A percentile compares a stretch with the other conserved stretches of the same genome.
These are phyloP conservation scores for Hypholoma fasciculare DNA, from an alignment of 768 basidiomycete genomes.

Conservation along the genomic window DNA sequence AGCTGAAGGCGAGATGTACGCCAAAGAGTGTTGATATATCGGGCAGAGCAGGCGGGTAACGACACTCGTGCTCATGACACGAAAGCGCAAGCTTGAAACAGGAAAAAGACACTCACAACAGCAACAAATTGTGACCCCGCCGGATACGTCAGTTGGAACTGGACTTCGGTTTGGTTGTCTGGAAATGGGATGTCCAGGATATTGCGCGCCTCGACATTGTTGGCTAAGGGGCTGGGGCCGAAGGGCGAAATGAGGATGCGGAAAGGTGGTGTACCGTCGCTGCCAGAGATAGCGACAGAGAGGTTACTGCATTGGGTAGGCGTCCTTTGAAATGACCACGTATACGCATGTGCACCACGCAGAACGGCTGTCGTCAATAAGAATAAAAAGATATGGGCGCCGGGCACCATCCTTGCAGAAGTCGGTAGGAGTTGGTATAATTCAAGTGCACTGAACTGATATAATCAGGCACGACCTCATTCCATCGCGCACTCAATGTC, in stretches of 20 bases:
- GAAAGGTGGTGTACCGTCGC: constrained; percentile 65
- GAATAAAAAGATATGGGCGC: too few relatives aligned
- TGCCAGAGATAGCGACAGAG: constrained; percentile 55
- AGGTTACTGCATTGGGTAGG: constrained; percentile 71
- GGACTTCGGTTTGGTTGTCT: constrained; percentile 36
- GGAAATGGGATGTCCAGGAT: constrained; percentile 58
- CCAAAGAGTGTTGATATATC: background rate
- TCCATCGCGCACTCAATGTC: too few relatives aligned
- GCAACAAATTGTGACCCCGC: constrained; percentile 72
- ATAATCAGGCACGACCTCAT: too few relatives aligned
- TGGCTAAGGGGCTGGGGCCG: constrained; percentile 60
- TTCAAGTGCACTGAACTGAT: too few relatives aligned
- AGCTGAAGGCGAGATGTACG: background rate
- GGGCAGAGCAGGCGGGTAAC: too few relatives aligned
- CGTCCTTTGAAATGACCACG: constrained; percentile 43
- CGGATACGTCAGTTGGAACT: constrained; percentile 65
- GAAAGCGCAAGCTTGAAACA: too few relatives aligned
- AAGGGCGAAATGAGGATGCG: constrained; percentile 65
- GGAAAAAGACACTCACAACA: constrained; percentile 44
- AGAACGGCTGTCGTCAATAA: constrained; percentile 19
- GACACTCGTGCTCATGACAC: too few relatives aligned
- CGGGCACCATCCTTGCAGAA: too few relatives aligned
- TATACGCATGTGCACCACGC: constrained; percentile 34
- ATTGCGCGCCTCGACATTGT: constrained; percentile 62
- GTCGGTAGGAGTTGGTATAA: too few relatives aligned